Conservation (phyloP, 306 rosid species). For the Dalbergia cultrata region DNA sequence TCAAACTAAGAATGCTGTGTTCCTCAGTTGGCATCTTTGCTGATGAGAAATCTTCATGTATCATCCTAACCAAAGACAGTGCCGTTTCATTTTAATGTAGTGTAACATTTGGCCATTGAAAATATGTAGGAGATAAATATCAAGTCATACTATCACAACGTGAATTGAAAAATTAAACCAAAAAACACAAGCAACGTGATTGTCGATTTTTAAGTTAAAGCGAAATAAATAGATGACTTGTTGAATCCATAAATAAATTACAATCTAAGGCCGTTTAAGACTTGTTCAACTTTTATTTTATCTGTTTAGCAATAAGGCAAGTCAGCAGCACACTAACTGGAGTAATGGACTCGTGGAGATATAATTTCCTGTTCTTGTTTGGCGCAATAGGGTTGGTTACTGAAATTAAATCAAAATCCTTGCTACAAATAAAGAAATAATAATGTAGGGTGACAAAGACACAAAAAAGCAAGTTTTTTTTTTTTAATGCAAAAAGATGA, state of each 20-base stretch:
- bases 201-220: not conserved
- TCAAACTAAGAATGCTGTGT: slow-evolving; percentile 8
- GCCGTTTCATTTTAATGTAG: not conserved
- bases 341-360: not conserved
- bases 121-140: not conserved
- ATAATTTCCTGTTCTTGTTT: not conserved
- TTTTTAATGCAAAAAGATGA: not conserved
- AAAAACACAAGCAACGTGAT: not conserved
- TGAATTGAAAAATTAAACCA: not conserved
- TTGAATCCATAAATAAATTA: not conserved
- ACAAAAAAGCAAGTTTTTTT: not conserved
- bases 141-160: not conserved
- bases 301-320: too few species aligned
- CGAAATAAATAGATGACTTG: not conserved
- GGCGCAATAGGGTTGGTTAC: not conserved
- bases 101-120: not conserved
- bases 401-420: slow-evolving; percentile 5
- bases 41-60: slow-evolving; percentile 22
- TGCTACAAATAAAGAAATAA: not conserved
- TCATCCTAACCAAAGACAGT: not conserved
- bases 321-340: too few species aligned
- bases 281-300: too few species aligned
- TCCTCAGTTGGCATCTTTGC: slow-evolving; percentile 14
- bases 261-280: slow-evolving; percentile 10
- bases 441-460: not conserved